phyloP scores from a whole-genome alignment of 225 moss, liverwort and hornwort genomes.

The Sphagnum contortum region DNA sequence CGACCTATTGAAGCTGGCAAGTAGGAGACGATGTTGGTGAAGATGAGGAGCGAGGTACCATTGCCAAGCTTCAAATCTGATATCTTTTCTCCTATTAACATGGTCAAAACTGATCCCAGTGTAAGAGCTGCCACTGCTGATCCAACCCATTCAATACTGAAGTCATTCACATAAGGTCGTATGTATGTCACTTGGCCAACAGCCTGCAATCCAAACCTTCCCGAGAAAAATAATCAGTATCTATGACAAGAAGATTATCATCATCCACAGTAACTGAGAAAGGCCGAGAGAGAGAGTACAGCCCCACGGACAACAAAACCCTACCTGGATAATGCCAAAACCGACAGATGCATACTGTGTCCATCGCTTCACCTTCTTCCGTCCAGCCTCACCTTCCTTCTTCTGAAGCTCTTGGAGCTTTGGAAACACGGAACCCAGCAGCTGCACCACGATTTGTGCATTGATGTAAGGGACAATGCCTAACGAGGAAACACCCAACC shows the following conservation, averaged over 20 bases:
- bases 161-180: constrained; percentile 78
- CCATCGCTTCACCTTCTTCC: constrained; percentile 76
- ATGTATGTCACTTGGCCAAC: constrained; percentile 90
- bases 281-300: no score
- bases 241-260: not conserved
- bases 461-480: constrained; percentile 98
- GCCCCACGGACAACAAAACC: not conserved
- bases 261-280: not conserved
- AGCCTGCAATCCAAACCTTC: constrained; percentile 40
- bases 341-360: constrained; percentile 76
- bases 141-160: constrained; percentile 73
- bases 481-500: constrained; percentile 68
- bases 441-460: constrained; percentile 88
- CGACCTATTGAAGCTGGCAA: constrained; percentile 89
- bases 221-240: not conserved
- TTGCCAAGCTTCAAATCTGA: constrained; percentile 86
- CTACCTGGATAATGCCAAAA: constrained; percentile 74
- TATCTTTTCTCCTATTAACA: constrained; percentile 81
- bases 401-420: constrained; percentile 91
- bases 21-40: constrained; percentile 95
- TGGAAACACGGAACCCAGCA: constrained; percentile 80
- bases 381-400: constrained; percentile 90
- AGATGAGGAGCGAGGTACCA: constrained; percentile 88
- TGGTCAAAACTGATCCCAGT: constrained; percentile 64
- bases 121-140: constrained; percentile 74